phyloP scores from a whole-genome alignment of 2,329 filamentous ascomycete species.

The Aureobasidium lini region DNA sequence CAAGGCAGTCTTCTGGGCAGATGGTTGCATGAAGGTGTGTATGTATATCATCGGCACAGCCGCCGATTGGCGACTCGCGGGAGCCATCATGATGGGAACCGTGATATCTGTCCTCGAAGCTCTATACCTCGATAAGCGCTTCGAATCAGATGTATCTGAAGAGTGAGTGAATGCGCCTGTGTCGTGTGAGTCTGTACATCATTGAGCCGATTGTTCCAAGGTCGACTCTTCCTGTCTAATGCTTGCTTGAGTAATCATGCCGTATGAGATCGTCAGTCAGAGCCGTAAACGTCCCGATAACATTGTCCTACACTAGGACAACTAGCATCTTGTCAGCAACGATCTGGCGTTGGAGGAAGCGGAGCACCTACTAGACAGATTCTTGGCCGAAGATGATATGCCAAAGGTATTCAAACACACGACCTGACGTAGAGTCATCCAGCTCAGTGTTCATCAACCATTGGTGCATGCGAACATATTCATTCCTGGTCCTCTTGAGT shows the following conservation, averaged over 20 bases:
- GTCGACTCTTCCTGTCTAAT: background rate
- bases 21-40: background rate
- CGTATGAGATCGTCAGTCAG: background rate
- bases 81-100: background rate
- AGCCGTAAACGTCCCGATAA: constrained; percentile 6
- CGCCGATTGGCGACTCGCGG: background rate
- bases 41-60: background rate
- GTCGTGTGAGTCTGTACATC: background rate
- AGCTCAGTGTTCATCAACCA: constrained; percentile 54
- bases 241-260: background rate
- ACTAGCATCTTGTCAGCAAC: background rate
- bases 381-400: constrained; percentile 30
- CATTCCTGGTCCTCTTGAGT: constrained; percentile 38
- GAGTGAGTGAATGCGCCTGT: background rate
- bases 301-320: constrained; percentile 7
- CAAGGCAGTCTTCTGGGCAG: background rate
- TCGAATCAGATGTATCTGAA: background rate
- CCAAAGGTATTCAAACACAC: constrained; percentile 60
- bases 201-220: background rate
- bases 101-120: background rate
- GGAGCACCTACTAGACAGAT: constrained; percentile 2
- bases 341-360: too few relatives aligned
- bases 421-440: constrained; percentile 43
- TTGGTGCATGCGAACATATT: constrained; percentile 50
- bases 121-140: background rate